phyloP scores from a whole-genome alignment of 2,329 filamentous ascomycete genomes.

The Apiospora koreana region DNA sequence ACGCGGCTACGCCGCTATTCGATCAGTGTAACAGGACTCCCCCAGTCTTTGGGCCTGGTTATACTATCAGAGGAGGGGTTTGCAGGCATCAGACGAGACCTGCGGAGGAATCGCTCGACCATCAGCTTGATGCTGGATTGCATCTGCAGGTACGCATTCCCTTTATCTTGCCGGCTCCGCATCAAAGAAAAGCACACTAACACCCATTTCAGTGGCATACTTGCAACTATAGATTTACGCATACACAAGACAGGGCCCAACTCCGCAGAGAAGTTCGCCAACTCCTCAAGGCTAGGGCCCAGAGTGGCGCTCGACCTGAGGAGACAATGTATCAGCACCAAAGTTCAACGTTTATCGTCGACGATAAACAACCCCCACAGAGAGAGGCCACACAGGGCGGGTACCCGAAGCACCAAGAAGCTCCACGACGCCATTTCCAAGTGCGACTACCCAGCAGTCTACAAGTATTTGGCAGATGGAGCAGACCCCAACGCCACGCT shows the following conservation, averaged over 20 bases:
- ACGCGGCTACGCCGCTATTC: constrained; percentile 17
- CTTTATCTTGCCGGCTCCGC: neutral
- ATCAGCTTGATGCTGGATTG: constrained; percentile 25
- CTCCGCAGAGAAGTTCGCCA: constrained; percentile 12
- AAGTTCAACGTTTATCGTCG: constrained; percentile 20
- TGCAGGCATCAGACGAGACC: constrained; percentile 18
- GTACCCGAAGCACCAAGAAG: constrained; percentile 18
- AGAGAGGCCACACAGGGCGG: constrained; percentile 11
- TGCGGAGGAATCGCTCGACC: constrained; percentile 24
- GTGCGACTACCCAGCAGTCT: constrained; percentile 20
- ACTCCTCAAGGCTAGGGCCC: constrained; percentile 19
- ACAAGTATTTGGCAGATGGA: constrained; percentile 22
- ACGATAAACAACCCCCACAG: constrained; percentile 19
- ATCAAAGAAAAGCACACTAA: neutral
- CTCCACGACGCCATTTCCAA: constrained; percentile 22
- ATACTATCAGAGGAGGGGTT: constrained; percentile 23
- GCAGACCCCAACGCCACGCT: constrained; percentile 20
- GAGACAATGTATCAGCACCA: constrained; percentile 15
- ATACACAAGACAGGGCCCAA: constrained; percentile 16
- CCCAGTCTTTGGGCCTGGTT: constrained; percentile 18
- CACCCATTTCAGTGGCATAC: constrained; percentile 16
- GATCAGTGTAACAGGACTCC: constrained; percentile 19
- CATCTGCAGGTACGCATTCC: constrained; percentile 22
- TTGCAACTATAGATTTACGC: constrained; percentile 20
- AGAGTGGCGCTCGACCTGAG: constrained; percentile 20